Conservation (phyloP, 306 rosid species). For the Casuarina cunninghamiana region DNA sequence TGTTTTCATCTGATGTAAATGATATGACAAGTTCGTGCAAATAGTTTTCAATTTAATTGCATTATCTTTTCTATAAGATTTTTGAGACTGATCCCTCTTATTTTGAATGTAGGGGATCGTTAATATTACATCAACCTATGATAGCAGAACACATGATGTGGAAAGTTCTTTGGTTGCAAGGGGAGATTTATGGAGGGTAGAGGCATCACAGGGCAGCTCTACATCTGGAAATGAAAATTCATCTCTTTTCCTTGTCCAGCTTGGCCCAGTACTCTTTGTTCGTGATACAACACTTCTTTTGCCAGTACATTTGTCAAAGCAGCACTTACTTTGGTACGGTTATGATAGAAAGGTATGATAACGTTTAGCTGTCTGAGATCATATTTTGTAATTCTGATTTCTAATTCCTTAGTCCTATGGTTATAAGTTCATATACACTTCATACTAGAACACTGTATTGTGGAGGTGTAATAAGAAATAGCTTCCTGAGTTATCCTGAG, state of each 20-base stretch:
- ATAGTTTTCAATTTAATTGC: background rate
- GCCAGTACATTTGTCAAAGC: slow-evolving; percentile 93
- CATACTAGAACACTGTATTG: background rate
- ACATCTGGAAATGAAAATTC: slow-evolving; percentile 76
- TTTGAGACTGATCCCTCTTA: slow-evolving; percentile 25
- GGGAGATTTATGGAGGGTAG: slow-evolving; percentile 97
- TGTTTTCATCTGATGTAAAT: background rate
- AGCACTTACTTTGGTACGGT: slow-evolving; percentile 97
- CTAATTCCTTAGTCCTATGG: background rate
- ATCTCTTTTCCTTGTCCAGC: slow-evolving; percentile 87
- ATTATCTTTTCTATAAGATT: slow-evolving; percentile 6
- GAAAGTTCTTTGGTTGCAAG: slow-evolving; percentile 87
- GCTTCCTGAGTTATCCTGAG: background rate
- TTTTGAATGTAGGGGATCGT: slow-evolving; percentile 58
- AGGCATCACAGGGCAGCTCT: slow-evolving; percentile 82
- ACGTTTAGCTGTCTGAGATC: slow-evolving; percentile 19
- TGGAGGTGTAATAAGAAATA: background rate
- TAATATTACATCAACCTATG: slow-evolving; percentile 78
- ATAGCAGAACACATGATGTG: slow-evolving; percentile 79
- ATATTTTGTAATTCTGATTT: background rate
- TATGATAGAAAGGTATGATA: slow-evolving; percentile 86
- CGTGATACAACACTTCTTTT: slow-evolving; percentile 94
- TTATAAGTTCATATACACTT: background rate
- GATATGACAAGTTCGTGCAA: background rate
- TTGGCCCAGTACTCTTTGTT: slow-evolving; percentile 90